Conservation (phyloP, 1,284 basidiomycete genomes). For the Bjerkandera adusta region DNA sequence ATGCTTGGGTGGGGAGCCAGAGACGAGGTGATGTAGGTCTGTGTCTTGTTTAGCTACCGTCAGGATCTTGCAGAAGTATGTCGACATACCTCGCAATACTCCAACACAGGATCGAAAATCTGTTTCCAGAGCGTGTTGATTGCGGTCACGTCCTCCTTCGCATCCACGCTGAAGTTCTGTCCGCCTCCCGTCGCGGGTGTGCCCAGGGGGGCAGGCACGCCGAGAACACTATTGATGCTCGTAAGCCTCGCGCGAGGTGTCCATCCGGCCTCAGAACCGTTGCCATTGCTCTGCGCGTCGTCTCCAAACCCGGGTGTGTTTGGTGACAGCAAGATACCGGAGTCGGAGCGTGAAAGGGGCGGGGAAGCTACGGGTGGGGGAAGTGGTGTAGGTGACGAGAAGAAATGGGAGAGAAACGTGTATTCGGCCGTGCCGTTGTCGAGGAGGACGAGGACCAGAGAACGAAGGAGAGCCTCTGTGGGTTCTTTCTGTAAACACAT, state of each 20-base stretch:
- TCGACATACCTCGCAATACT: slow-evolving; percentile 68
- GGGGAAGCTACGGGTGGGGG: slow-evolving; percentile 12
- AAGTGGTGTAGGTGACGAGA: slow-evolving; percentile 40
- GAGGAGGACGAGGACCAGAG: slow-evolving; percentile 84
- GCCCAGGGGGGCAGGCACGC: slow-evolving; percentile 13
- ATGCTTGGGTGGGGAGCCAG: slow-evolving; percentile 70
- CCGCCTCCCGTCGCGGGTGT: neutral
- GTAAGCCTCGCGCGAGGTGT: slow-evolving; percentile 25
- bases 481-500: slow-evolving; percentile 68
- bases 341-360: slow-evolving; percentile 5
- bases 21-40: slow-evolving; percentile 68
- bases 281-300: slow-evolving; percentile 26
- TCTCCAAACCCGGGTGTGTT: slow-evolving; percentile 27
- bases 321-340: slow-evolving; percentile 35
- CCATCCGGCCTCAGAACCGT: slow-evolving; percentile 8
- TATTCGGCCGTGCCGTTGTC: slow-evolving; percentile 93
- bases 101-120: slow-evolving; percentile 84
- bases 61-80: slow-evolving; percentile 15
- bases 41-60: neutral
- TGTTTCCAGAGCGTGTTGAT: slow-evolving; percentile 82
- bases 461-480: slow-evolving; percentile 80
- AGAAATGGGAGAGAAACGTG: slow-evolving; percentile 83
- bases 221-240: slow-evolving; percentile 29
- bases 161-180: neutral
- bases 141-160: slow-evolving; percentile 58